A percentile compares a stretch with the other conserved stretches of the same genome.
Conservation (phyloP, 371 early-diverging fungal genomes). For the Apophysomyces elegans region DNA sequence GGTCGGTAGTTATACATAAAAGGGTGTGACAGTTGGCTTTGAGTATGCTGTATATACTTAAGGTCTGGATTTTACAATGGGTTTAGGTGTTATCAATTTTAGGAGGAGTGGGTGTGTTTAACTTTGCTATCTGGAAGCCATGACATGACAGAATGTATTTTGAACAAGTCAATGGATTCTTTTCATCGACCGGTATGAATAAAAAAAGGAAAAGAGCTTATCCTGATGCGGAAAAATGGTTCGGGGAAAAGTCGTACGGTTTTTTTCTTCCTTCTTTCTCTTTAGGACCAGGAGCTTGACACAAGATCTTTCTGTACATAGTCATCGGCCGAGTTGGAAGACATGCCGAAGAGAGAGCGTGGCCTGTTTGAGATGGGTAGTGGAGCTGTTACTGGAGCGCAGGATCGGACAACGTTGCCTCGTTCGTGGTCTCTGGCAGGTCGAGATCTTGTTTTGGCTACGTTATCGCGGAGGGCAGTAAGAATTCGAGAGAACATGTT, state of each 20-base stretch:
- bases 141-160: too few relatives aligned
- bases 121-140: too few relatives aligned
- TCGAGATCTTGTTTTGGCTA: constrained; percentile 14
- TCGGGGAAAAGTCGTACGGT: constrained; percentile 23
- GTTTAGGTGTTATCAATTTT: too few relatives aligned
- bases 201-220: not conserved
- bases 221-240: constrained; percentile 39
- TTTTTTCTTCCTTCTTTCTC: too few relatives aligned
- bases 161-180: too few relatives aligned
- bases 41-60: too few relatives aligned
- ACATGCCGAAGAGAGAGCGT: constrained; percentile 25
- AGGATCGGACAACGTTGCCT: constrained; percentile 14
- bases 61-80: too few relatives aligned
- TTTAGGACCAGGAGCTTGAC: constrained; percentile 30
- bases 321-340: constrained; percentile 37
- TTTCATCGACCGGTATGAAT: too few relatives aligned
- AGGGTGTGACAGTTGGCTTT: too few relatives aligned
- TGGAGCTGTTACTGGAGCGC: constrained; percentile 5
- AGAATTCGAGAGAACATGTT: constrained; percentile 30
- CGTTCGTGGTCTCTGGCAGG: constrained; percentile 13
- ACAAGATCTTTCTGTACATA: constrained; percentile 43
- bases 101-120: too few relatives aligned
- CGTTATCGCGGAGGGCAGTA: constrained; percentile 16
- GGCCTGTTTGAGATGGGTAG: constrained; percentile 6
- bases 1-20: too few relatives aligned